Percentiles rank a stretch among this genome's conserved stretches.
These are phyloP conservation scores for Leccinum glutinopallens DNA, from an alignment of 1,284 basidiomycete species.

Conservation along the genomic window DNA sequence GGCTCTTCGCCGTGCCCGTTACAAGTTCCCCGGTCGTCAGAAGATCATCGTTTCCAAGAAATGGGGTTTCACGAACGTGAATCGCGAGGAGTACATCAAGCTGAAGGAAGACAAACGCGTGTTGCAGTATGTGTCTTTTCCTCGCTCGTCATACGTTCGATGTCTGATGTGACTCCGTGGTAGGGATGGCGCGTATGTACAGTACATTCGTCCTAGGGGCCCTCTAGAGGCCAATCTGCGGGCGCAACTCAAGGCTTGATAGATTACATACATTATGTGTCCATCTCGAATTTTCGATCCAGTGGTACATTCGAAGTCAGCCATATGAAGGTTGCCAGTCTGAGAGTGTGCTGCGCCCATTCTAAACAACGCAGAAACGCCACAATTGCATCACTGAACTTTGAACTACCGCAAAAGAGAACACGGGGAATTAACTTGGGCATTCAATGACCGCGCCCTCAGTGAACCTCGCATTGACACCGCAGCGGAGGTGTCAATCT, in stretches of 20 bases:
- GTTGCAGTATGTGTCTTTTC: slow-evolving; percentile 64
- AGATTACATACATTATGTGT: slow-evolving; percentile 6
- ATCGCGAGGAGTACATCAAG: slow-evolving; percentile 87
- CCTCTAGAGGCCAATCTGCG: slow-evolving; percentile 84
- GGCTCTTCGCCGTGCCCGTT: slow-evolving; percentile 95
- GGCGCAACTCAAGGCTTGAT: slow-evolving; percentile 74
- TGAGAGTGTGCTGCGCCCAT: not conserved
- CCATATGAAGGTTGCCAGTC: not conserved
- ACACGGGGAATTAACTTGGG: no score
- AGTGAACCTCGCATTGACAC: no score
- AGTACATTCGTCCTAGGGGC: slow-evolving; percentile 90
- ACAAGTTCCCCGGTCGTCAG: slow-evolving; percentile 99
- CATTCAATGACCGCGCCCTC: no score
- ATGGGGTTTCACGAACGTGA: slow-evolving; percentile 98
- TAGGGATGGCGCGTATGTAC: slow-evolving; percentile 84
- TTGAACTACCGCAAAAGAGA: no score
- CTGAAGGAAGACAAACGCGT: slow-evolving; percentile 89
- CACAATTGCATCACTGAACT: not conserved
- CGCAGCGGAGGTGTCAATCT: no score
- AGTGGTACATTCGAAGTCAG: not conserved
- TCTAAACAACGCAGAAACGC: not conserved
- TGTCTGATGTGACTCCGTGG: slow-evolving; percentile 9
- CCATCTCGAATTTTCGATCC: slow-evolving; percentile 7
- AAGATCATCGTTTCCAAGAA: slow-evolving; percentile 99
- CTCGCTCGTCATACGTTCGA: not conserved